These are phyloP conservation scores for Chytriomyces sp. DNA, from an alignment of 192 early-diverging fungal genomes.

Conservation along the genomic window DNA sequence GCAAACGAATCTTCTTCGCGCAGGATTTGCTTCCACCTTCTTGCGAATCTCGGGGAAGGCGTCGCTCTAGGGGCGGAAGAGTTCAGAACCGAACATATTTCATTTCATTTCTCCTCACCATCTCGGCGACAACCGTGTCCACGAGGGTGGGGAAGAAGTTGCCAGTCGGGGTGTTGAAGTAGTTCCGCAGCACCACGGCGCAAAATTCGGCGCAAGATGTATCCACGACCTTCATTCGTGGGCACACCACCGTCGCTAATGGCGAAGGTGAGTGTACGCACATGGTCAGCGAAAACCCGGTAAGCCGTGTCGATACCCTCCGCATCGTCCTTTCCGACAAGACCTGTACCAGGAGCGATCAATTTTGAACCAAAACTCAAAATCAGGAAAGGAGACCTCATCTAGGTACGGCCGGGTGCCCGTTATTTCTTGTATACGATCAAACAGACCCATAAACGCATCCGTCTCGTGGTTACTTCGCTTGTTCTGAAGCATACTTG, in stretches of 20 bases:
- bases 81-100: too few relatives aligned
- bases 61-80: constrained; percentile 61
- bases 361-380: too few relatives aligned
- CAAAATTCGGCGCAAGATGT: constrained; percentile 94
- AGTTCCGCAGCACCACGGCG: constrained; percentile 91
- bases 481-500: constrained; percentile 92
- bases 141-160: constrained; percentile 92
- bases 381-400: too few relatives aligned
- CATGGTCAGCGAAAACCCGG: constrained; percentile 96
- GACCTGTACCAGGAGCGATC: too few relatives aligned
- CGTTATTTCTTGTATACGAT: constrained; percentile 81
- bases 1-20: constrained; percentile 94
- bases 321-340: constrained; percentile 81
- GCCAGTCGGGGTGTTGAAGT: constrained; percentile 87
- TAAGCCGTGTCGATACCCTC: constrained; percentile 98
- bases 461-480: constrained; percentile 98
- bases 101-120: constrained; percentile 62
- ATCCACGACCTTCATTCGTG: constrained; percentile 97
- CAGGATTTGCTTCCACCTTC: constrained; percentile 91
- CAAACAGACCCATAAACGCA: constrained; percentile 82
- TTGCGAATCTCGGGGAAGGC: constrained; percentile 87
- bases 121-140: constrained; percentile 84
- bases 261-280: constrained; percentile 93
- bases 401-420: constrained; percentile 83
- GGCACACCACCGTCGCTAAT: constrained; percentile 96